These are phyloP conservation scores for Exsudoporus frostii DNA, from an alignment of 768 basidiomycete species.

Conservation along the genomic window DNA sequence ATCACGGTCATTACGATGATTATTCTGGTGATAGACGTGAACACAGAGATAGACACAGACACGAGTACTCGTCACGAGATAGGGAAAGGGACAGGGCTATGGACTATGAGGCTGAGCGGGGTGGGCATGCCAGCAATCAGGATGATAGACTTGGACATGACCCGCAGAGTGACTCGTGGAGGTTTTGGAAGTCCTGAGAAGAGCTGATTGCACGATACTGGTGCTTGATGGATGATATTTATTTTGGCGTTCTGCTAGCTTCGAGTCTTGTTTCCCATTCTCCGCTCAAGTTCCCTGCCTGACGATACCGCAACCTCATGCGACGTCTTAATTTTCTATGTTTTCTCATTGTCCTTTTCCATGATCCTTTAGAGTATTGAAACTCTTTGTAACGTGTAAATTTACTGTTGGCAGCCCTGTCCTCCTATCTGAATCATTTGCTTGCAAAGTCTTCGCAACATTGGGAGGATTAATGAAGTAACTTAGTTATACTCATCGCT, in stretches of 20 bases:
- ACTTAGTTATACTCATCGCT: neutral
- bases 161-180: conserved; percentile 10
- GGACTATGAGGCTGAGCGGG: conserved; percentile 1
- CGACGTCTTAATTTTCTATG: neutral
- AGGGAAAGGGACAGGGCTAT: conserved; percentile 5
- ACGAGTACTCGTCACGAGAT: conserved; percentile 8
- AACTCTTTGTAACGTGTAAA: neutral
- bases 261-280: neutral
- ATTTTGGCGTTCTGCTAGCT: neutral
- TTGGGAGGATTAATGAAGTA: neutral
- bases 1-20: conserved; percentile 10
- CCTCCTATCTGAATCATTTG: neutral
- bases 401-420: neutral
- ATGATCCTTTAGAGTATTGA: neutral
- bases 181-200: conserved; percentile 12
- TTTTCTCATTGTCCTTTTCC: neutral
- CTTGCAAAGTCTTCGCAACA: neutral
- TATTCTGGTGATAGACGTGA: conserved; percentile 9
- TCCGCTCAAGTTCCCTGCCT: neutral
- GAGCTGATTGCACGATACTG: neutral
- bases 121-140: neutral
- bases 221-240: neutral
- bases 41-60: conserved; percentile 13
- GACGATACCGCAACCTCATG: conserved; percentile 5
- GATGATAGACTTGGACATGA: conserved; percentile 4